Conservation (phyloP, 345 rosid species). For the Melastoma malabathricum region DNA sequence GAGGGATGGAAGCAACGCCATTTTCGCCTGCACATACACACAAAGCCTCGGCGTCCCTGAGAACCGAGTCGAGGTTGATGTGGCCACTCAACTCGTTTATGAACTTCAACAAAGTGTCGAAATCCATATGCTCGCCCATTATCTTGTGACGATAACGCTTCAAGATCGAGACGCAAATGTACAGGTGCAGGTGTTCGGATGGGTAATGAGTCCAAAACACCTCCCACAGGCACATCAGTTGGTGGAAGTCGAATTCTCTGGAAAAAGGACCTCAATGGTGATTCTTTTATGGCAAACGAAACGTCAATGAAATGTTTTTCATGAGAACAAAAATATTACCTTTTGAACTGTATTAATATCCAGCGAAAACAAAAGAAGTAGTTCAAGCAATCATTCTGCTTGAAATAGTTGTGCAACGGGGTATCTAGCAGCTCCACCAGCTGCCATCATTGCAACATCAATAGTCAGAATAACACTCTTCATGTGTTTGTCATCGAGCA, state of each 20-base stretch:
- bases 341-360: slow-evolving; percentile 86
- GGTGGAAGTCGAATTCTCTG: slow-evolving; percentile 81
- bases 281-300: too few relatives aligned
- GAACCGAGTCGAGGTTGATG: slow-evolving; percentile 51
- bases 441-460: slow-evolving; percentile 27
- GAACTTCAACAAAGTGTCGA: slow-evolving; percentile 84
- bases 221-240: slow-evolving; percentile 81
- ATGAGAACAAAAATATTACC: slow-evolving; percentile 25
- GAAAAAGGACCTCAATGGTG: background rate
- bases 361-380: slow-evolving; percentile 99
- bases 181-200: slow-evolving; percentile 82
- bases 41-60: slow-evolving; percentile 89
- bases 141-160: slow-evolving; percentile 78
- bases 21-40: slow-evolving; percentile 89
- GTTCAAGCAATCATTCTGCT: slow-evolving; percentile 94
- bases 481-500: background rate
- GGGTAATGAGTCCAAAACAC: slow-evolving; percentile 81
- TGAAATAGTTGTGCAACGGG: slow-evolving; percentile 81
- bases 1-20: slow-evolving; percentile 85
- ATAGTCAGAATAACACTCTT: background rate
- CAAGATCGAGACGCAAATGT: slow-evolving; percentile 78
- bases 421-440: slow-evolving; percentile 80
- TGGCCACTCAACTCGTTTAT: slow-evolving; percentile 82
- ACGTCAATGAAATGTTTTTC: too few relatives aligned
- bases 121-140: slow-evolving; percentile 89